Base-by-base conservation (phyloP, 495 filamentous ascomycete species). In the Neurospora hispaniola region DNA sequence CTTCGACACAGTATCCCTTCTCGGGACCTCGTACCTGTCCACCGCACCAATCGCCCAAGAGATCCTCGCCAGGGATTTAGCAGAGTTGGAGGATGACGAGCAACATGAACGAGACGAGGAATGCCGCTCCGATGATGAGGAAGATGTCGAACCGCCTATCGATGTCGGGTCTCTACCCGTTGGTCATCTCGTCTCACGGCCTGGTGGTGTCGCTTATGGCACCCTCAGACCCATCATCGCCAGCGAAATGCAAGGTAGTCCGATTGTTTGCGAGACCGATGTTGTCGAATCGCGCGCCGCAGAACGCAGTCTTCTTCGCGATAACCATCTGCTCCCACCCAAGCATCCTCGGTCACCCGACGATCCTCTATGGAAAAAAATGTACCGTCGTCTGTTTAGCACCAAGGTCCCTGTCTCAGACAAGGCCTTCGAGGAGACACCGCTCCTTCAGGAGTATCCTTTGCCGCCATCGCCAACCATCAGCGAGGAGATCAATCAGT, bases 261-360 rank as follows among this genome's bases (percentile, higher is more conserved):
- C 87, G 69, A 85, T 86, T 39, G 92, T 95, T 72, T 85, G 86
- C 71, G 73, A 70, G 16, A 48, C 46, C 14, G 75, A 78, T 71
- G 38, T 75, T 16, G 84, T 88, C 59, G 84, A 87, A 48, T 89
- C 88, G n/a, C 86, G 90, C 23, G 82, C 88, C 35, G 92, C 94
- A 69, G 93, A 96, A 80, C 85, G 91, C 71, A 89, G 90, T 72
- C 81, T 97, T 54, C 80, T 97, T 39, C 84, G 90, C 70, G 93
- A 97, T 76, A 96, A 95, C 77, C 84, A 91, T 76, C 79, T 96
- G 72, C 86, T 94, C 16, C 86, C 89, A 9, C 88, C 90, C 18
- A 90, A 91, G 75, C 87, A 90, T 76, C 81, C 83, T 6, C 71
- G 76, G 10, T 70, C 40, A 42, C 74, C 71, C 40, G 68, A 75